Base-by-base conservation (phyloP, 257 asterid genomes). In the Anisodus tanguticus region DNA sequence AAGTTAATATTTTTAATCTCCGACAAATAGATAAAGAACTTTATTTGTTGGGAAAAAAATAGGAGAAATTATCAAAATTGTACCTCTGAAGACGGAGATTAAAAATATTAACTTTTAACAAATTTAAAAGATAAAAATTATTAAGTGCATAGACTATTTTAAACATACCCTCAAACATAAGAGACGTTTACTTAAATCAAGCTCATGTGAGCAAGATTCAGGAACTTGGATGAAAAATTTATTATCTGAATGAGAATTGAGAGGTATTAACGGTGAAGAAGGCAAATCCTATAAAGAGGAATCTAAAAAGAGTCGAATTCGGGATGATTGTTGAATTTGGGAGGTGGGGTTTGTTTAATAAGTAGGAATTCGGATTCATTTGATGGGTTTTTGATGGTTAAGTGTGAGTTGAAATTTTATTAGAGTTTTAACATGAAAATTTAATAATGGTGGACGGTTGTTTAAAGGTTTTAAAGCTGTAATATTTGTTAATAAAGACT, bases 241-340 rank as follows among this genome's bases (percentile, higher is more conserved):
- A 9, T 59, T 81, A 6, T 19, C 66, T 80, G 80, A 66, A 26
- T 86, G 85, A 63, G 45, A 55, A 19, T 76, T 79, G 15, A 84
- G 63, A 62, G 82, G 86, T 74, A 87, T 83, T 74, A 96, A 89
- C 58, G 87, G 87, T 1, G 89, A 84, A 64, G 89, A 91, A 63
- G 98, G 99, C 90, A 96, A 90, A 89, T 96, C 99, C 99, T 98
- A 96, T 35, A 96, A 93, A 72, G 88, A 90, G 70, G 98, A 92
- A 90, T 96, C 99, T 13, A 83, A 88, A 81, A 91, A 49, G 92
- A 90, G 90, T 93, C 97, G 80, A 94, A 94, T 41, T 96, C 97
- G 0, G 94, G 88, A 85, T 41, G 3, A 5, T 96, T 95, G 85
- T 90, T 84, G 92, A 96, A 93, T 87, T 90, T 88, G 7, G 93